Evolutionary conservation across 208 protist species (phyloP).

Genomic region (Blastocrithidia nonstop): DNA sequence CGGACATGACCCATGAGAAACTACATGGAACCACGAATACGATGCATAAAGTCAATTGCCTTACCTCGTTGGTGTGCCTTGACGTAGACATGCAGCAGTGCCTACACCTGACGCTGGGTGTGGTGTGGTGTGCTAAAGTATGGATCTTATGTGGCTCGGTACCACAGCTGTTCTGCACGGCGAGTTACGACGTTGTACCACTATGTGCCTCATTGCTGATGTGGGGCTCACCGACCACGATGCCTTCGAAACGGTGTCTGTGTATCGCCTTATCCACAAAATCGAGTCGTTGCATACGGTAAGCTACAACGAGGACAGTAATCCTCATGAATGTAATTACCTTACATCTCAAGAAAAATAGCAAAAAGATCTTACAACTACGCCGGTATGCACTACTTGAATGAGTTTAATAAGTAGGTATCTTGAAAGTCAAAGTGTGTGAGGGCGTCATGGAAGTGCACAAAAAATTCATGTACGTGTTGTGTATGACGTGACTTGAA

Average conservation of each 20-base stretch:
- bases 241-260: slow-evolving; percentile 71
- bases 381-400: slow-evolving; percentile 33
- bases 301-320: slow-evolving; percentile 81
- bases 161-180: slow-evolving; percentile 81
- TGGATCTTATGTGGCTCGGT: slow-evolving; percentile 73
- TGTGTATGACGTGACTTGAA: slow-evolving; percentile 69
- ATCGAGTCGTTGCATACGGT: slow-evolving; percentile 62
- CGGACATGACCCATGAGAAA: slow-evolving; percentile 33
- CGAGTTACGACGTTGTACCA: slow-evolving; percentile 77
- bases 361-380: slow-evolving; percentile 67
- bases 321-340: slow-evolving; percentile 66
- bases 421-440: slow-evolving; percentile 79
- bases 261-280: slow-evolving; percentile 70
- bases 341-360: slow-evolving; percentile 86
- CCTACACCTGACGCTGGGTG: slow-evolving; percentile 75
- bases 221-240: slow-evolving; percentile 71
- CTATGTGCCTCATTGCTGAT: slow-evolving; percentile 72
- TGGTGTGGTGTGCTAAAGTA: slow-evolving; percentile 62
- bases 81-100: slow-evolving; percentile 54
- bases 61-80: slow-evolving; percentile 65
- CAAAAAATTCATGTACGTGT: slow-evolving; percentile 80
- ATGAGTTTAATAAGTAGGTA: slow-evolving; percentile 44
- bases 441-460: slow-evolving; percentile 74
- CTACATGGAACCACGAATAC: slow-evolving; percentile 56
- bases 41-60: slow-evolving; percentile 67